Percentiles rank a stretch among this genome's conserved stretches.
Conservation (phyloP, 306 rosid species). For the Pterocarpus santalinus region DNA sequence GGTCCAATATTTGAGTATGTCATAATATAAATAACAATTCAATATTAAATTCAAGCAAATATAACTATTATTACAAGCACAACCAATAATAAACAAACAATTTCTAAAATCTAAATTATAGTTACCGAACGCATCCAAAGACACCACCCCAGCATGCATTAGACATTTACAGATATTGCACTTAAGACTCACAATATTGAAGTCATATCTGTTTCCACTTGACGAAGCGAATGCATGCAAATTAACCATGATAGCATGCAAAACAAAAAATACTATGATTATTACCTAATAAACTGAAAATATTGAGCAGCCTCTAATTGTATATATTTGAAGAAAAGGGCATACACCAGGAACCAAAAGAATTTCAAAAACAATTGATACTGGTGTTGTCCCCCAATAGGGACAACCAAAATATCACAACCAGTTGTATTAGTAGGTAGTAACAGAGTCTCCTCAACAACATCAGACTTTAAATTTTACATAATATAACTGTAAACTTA, state of each 20-base stretch:
- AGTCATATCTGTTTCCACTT: conserved; percentile 15
- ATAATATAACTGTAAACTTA: background rate
- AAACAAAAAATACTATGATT: conserved; percentile 23
- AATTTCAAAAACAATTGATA: conserved; percentile 18
- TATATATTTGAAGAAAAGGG: conserved; percentile 10
- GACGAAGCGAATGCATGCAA: conserved; percentile 21
- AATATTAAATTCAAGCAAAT: conserved; percentile 15
- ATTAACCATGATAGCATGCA: conserved; percentile 5
- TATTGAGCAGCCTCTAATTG: conserved; percentile 1
- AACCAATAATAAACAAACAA: conserved; percentile 12
- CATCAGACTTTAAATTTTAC: background rate
- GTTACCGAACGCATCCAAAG: background rate
- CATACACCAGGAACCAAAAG: conserved; percentile 24
- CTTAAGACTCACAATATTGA: background rate
- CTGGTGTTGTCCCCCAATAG: background rate
- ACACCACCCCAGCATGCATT: conserved; percentile 20
- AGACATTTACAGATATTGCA: conserved; percentile 27
- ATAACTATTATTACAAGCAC: too few relatives aligned
- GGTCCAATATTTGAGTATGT: too few relatives aligned
- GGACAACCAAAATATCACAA: conserved; percentile 17
- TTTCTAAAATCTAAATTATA: conserved; percentile 3
- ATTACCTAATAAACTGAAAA: conserved; percentile 6
- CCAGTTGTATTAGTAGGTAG: background rate
- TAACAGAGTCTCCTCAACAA: conserved; percentile 27
- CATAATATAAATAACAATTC: background rate